Evolutionary conservation across 768 basidiomycete species (phyloP).

Genomic region (Xanthoconium stramineum): DNA sequence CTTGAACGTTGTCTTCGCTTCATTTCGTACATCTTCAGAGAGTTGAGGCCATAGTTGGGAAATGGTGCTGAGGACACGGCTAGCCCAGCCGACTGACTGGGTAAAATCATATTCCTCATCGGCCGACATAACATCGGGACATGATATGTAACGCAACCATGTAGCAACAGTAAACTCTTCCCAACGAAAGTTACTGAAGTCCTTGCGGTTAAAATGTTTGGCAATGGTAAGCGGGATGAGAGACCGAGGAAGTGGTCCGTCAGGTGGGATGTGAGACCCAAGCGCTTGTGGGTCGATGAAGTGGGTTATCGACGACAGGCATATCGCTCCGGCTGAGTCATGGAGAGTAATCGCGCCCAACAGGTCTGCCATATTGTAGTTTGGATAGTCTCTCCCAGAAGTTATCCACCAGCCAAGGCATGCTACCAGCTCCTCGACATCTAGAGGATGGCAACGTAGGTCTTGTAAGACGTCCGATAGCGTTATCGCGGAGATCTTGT

Average conservation of each 20-base stretch:
- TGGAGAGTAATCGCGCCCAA: conserved; percentile 64
- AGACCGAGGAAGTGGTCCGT: conserved; percentile 73
- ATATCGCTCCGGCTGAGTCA: conserved; percentile 45
- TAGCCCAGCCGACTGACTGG: conserved; percentile 67
- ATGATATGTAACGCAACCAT: conserved; percentile 71
- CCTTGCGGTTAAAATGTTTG: conserved; percentile 48
- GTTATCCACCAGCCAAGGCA: conserved; percentile 82
- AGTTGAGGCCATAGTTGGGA: conserved; percentile 70
- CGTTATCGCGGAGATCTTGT: conserved; percentile 67
- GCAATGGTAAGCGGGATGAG: conserved; percentile 44
- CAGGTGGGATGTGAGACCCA: conserved; percentile 54
- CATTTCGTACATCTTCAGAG: conserved; percentile 29
- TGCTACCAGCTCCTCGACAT: conserved; percentile 64
- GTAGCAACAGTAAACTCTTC: conserved; percentile 64
- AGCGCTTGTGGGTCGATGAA: conserved; percentile 62
- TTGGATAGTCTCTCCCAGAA: not conserved
- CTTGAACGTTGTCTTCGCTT: conserved; percentile 35
- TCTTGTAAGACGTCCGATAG: conserved; percentile 79
- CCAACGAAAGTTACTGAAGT: conserved; percentile 68
- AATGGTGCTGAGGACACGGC: conserved; percentile 62
- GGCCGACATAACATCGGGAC: conserved; percentile 35
- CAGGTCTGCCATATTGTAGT: conserved; percentile 45
- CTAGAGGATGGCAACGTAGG: conserved; percentile 61
- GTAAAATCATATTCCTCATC: conserved; percentile 56
- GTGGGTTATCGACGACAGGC: conserved; percentile 60